phyloP scores from a whole-genome alignment of 2,329 filamentous ascomycete genomes.

The Claviceps purpurea region DNA sequence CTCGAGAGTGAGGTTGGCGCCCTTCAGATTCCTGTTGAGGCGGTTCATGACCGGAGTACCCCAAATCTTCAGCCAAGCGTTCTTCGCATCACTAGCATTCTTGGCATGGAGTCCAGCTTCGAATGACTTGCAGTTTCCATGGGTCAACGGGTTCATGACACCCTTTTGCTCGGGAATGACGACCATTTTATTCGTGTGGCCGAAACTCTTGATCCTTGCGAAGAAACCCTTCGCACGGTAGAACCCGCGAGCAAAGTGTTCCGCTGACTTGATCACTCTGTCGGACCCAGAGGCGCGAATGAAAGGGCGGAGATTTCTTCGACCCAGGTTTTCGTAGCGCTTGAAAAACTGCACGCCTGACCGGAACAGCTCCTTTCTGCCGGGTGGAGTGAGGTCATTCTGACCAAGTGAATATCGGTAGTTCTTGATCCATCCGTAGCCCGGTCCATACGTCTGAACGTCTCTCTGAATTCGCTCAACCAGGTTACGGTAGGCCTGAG shows the following conservation, averaged over 20 bases:
- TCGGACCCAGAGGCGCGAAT: conserved; percentile 56
- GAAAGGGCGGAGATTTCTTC: conserved; percentile 44
- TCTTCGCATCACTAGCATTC: conserved; percentile 37
- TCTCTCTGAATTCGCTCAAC: conserved; percentile 50
- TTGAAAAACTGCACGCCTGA: conserved; percentile 65
- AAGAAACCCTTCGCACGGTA: conserved; percentile 29
- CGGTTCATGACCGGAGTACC: conserved; percentile 52
- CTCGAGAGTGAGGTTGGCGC: conserved; percentile 46
- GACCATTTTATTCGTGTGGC: conserved; percentile 43
- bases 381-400: conserved; percentile 55
- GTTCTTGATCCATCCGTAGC: conserved; percentile 55
- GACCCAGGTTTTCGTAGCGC: conserved; percentile 53
- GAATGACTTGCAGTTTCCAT: conserved; percentile 58
- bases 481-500: conserved; percentile 46
- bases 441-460: conserved; percentile 42
- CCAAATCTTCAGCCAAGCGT: conserved; percentile 49
- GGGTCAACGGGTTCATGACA: conserved; percentile 72
- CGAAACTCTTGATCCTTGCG: conserved; percentile 10
- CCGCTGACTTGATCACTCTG: conserved; percentile 61
- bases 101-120: conserved; percentile 41
- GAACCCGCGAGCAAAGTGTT: conserved; percentile 65
- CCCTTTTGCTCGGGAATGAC: conserved; percentile 53
- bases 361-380: conserved; percentile 54
- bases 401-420: conserved; percentile 60
- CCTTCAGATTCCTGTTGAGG: conserved; percentile 54